phyloP scores from a whole-genome alignment of 768 basidiomycete species.

The Naganishia friedmannii region DNA sequence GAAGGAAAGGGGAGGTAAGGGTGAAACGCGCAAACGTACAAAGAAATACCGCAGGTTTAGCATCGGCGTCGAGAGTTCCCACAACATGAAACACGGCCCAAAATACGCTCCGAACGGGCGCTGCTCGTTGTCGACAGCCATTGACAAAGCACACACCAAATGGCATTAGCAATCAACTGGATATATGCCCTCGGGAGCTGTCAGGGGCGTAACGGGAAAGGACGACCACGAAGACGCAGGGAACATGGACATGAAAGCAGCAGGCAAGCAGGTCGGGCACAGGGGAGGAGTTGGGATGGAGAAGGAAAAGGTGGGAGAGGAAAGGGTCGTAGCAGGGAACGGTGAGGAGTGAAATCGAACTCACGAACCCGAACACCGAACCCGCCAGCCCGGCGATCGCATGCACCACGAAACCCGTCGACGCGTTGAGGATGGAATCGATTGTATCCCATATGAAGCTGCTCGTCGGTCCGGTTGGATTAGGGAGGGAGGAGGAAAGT shows the following conservation, averaged over 20 bases:
- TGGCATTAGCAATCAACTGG: neutral
- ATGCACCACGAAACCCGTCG: constrained; percentile 73
- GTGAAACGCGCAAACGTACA: too few relatives aligned
- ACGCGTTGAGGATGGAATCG: constrained; percentile 66
- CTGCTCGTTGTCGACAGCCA: too few relatives aligned
- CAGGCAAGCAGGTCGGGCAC: too few relatives aligned
- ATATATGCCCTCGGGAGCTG: too few relatives aligned
- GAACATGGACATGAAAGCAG: too few relatives aligned
- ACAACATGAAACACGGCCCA: constrained; percentile 70
- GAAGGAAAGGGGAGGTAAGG: neutral
- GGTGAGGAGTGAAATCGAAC: constrained; percentile 41
- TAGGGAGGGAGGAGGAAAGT: neutral
- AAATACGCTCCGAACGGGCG: constrained; percentile 75
- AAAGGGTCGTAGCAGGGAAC: constrained; percentile 6
- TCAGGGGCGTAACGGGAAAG: neutral
- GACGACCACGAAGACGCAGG: too few relatives aligned
- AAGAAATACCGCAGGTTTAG: constrained; percentile 80
- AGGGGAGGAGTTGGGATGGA: too few relatives aligned
- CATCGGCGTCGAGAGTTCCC: constrained; percentile 83
- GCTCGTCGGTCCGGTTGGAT: neutral
- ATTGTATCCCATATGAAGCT: constrained; percentile 73
- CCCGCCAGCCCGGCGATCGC: constrained; percentile 68
- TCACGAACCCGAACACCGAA: constrained; percentile 67
- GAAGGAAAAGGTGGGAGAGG: too few relatives aligned
- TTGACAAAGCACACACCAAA: too few relatives aligned